These are phyloP conservation scores for Xanthoconium purpureum DNA, from an alignment of 768 basidiomycete genomes.

Conservation along the genomic window DNA sequence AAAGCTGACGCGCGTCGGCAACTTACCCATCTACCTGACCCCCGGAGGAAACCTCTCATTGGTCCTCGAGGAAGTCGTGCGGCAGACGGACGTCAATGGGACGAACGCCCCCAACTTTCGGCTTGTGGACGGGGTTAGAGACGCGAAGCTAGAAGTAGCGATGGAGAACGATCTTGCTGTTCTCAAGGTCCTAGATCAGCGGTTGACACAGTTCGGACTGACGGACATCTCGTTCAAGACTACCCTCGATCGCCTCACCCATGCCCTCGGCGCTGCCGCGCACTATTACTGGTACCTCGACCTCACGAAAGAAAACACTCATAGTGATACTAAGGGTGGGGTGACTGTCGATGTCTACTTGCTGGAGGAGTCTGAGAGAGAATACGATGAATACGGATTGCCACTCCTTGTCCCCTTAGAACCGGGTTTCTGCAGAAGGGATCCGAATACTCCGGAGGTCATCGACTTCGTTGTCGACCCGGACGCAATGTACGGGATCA, in stretches of 20 bases:
- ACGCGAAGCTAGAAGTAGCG: background rate
- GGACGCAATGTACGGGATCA: conserved; percentile 32
- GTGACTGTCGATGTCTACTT: conserved; percentile 13
- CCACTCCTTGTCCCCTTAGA: background rate
- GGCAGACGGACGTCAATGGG: background rate
- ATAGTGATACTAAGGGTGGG: background rate
- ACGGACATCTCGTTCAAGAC: background rate
- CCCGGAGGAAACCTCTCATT: background rate
- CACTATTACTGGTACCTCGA: conserved; percentile 23
- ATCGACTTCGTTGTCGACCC: conserved; percentile 23
- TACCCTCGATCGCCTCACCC: background rate
- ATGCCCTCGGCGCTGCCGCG: conserved; percentile 11
- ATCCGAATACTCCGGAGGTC: background rate
- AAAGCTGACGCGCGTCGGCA: conserved; percentile 2
- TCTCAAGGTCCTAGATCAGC: conserved; percentile 3
- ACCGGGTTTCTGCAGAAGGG: conserved; percentile 3
- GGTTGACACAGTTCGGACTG: background rate
- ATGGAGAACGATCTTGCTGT: background rate
- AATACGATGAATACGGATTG: conserved; percentile 4
- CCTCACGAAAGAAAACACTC: conserved; percentile 1
- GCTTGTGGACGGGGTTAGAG: background rate
- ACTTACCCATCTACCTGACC: conserved; percentile 1
- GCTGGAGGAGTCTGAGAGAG: background rate
- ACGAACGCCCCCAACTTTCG: background rate
- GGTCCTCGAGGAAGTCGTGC: background rate